phyloP scores from a whole-genome alignment of 306 rosid genomes.

The Ammopiptanthus mongolicus region DNA sequence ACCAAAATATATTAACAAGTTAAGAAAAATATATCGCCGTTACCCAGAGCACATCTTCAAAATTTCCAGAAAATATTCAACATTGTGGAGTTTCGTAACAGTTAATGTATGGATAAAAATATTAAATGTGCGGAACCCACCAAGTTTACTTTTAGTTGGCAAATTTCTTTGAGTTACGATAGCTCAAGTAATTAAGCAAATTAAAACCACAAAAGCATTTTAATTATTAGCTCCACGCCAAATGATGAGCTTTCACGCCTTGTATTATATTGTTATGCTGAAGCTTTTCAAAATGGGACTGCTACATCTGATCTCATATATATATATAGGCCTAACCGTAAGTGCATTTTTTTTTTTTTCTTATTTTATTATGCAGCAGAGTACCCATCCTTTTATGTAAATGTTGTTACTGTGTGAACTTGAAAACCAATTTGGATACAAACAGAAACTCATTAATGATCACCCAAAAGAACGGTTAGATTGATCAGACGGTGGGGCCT shows the following conservation, averaged over 20 bases:
- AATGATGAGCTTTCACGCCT: neutral
- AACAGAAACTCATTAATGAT: slow-evolving; percentile 23
- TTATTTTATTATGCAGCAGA: neutral
- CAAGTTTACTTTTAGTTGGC: neutral
- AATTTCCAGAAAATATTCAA: no score
- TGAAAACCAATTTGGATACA: slow-evolving; percentile 3
- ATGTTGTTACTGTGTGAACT: neutral
- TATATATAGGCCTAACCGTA: neutral
- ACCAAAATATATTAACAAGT: neutral
- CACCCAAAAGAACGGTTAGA: neutral
- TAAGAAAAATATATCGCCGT: neutral
- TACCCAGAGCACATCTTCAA: neutral
- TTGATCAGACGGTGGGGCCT: slow-evolving; percentile 18
- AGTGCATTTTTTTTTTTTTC: slow-evolving; percentile 16
- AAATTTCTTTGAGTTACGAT: neutral
- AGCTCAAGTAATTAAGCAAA: neutral
- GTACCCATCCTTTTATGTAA: slow-evolving; percentile 7
- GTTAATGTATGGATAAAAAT: neutral
- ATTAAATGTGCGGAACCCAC: neutral
- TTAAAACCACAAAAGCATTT: no score
- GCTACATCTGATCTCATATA: neutral
- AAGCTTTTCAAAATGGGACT: neutral
- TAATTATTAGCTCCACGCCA: neutral
- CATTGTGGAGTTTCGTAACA: neutral
- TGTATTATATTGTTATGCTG: neutral